Percentiles rank a stretch among this genome's conserved stretches.
Conservation (phyloP, 2,329 filamentous ascomycete species). For the Fusarium sp. region DNA sequence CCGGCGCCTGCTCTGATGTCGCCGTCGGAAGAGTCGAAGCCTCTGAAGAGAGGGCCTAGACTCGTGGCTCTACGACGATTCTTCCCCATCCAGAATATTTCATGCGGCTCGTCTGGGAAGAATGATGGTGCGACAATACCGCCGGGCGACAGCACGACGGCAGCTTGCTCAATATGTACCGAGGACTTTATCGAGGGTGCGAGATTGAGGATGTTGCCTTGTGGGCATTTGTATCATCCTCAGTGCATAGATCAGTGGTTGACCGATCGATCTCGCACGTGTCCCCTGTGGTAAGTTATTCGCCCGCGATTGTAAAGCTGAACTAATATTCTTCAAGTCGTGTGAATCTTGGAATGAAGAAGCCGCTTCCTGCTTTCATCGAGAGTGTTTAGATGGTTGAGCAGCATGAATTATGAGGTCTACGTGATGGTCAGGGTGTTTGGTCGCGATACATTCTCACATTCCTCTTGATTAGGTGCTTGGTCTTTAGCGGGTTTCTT, state of each 20-base stretch:
- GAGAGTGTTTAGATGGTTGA: accelerated
- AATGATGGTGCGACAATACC: accelerated
- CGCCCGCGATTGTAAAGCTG: accelerated
- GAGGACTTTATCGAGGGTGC: slow-evolving; percentile 18
- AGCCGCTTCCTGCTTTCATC: neutral
- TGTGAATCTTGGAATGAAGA: slow-evolving; percentile 1
- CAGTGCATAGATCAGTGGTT: slow-evolving; percentile 40
- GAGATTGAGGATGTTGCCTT: slow-evolving; percentile 11
- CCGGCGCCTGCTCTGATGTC: neutral
- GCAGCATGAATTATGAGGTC: neutral
- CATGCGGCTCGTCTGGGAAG: accelerated
- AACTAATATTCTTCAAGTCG: too few species aligned
- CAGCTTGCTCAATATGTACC: slow-evolving; percentile 23
- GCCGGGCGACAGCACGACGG: neutral
- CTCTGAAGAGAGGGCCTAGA: neutral
- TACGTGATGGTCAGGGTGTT: neutral
- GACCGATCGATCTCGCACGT: slow-evolving; percentile 26
- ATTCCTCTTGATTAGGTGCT: neutral
- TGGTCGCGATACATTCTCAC: neutral
- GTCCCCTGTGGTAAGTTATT: slow-evolving; percentile 32
- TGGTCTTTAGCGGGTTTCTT: accelerated
- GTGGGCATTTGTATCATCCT: slow-evolving; percentile 35
- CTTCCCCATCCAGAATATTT: neutral
- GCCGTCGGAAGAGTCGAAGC: neutral
- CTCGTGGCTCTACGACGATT: neutral